Base-by-base conservation (phyloP, 1,284 basidiomycete genomes). In the Leccinum subrobustum region DNA sequence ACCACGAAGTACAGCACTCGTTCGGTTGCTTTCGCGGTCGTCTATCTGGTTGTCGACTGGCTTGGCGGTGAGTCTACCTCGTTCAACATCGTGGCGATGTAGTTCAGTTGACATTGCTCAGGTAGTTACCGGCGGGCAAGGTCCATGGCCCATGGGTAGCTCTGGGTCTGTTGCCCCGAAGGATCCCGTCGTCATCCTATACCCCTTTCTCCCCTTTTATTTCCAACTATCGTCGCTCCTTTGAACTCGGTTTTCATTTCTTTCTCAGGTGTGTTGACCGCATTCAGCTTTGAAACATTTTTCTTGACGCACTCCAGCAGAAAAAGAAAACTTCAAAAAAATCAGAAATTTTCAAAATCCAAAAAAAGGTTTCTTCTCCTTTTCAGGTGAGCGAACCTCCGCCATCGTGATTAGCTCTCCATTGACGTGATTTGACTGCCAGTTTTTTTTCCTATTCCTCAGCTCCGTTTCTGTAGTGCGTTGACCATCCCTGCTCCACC, bases 151-250 rank as follows among this genome's bases (percentile, higher is more conserved):
- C 20, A 59, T 9, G 25, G 18, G 23, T 29, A 27, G 31, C 11
- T 31, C 25, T n/a, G 33, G 11, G 35, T 3, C 18, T 6, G 18
- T 47, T 37, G 29, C 25, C 12, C 7, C 6, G 23, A 14, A 60
- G 12, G 58, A 14, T 23, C 58, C 37, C 35, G 23, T 54, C 63
- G 12, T 57, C 60, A 39, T 50, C 48, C 6, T 61, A 61, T 61
- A 61, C 53, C 60, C 60, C 12, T 63, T 62, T 33, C 14, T 12
- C 4, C n/a, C n/a, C n/a, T 51, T 23, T 52, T 37, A 37, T 33
- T 33, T 37, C 35, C 35, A 37, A 37, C 35, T 52, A 44, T 44
- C 5, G 60, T 57, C 37, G 14, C 33, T 62, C 60, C 6, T 61
- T 61, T 4, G 14, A 44, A 18, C 7, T 48, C 11, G 6, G 25